Base-by-base conservation (phyloP, 2,329 filamentous ascomycete species). In the Escovopsis sp. region DNA sequence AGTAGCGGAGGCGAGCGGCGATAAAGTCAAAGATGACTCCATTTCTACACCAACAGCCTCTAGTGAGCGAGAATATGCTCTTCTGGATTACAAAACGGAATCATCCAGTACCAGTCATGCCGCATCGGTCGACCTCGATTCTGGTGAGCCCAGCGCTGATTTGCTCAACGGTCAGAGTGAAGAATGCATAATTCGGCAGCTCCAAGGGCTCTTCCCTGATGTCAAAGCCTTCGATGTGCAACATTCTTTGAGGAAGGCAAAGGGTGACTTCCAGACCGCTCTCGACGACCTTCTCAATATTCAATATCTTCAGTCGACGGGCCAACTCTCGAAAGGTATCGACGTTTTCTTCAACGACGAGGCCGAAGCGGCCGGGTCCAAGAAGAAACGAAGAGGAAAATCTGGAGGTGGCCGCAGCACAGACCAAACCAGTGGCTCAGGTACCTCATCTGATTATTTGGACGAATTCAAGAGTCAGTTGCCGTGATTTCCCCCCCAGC, bases 211-310 rank as follows among this genome's bases (percentile, higher is more conserved):
- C 57, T 94, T 95, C 51, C 74, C 79, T 0, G 72, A 70, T 1
- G 66, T 88, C 35, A 79, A 78, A 37, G 64, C 64, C 0, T 74
- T 78, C 38, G 79, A 84, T 35, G 69, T 94, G 25, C 64, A 66
- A 35, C 72, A 79, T 47, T 74, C 78, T 0, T 61, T 94, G 39
- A 75, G 74, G 48, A 84, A 84, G 52, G 74, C 70, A 27, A 68
- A 73, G 10, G 75, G 79, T 0, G 75, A 85, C 48, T 73, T 84
- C 33, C 74, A 79, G 44, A 67, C 69, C 12, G 76, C 85, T 1
- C 78, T 93, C 47, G 86, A 94, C 51, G 78, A 86, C 44, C 65
- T 96, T 11, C 70, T 95, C 29, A 93, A 83, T 49, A 69, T 85
- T 12, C 76, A 83, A 15, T 86, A 81, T 53, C 77, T 95, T 5